Percentiles rank a stretch among this genome's conserved stretches.
phyloP scores from a whole-genome alignment of 2,329 filamentous ascomycete genomes.

The Colletotrichum orbiculare region DNA sequence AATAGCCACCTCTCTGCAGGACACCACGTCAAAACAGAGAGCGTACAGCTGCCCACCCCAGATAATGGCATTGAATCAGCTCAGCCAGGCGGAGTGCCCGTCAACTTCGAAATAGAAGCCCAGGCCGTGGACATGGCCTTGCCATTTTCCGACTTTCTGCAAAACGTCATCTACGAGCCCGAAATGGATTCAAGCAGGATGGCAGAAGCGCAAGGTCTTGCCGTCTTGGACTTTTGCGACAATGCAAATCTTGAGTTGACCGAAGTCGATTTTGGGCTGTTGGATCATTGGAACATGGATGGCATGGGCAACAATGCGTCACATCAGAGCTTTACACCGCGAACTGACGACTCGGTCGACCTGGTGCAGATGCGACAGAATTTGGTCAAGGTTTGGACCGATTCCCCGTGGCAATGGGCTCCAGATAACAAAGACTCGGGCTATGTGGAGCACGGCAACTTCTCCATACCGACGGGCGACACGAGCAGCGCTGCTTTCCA shows the following conservation, averaged over 20 bases:
- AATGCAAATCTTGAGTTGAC: constrained; percentile 62
- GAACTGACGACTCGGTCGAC: constrained; percentile 52
- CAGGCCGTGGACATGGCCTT: constrained; percentile 38
- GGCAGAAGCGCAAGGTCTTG: constrained; percentile 53
- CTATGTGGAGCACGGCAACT: constrained; percentile 57
- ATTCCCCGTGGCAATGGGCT: constrained; percentile 63
- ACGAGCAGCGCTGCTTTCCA: constrained; percentile 52
- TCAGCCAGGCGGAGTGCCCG: constrained; percentile 31
- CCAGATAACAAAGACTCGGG: constrained; percentile 56
- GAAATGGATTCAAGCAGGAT: constrained; percentile 48
- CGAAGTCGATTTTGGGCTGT: constrained; percentile 62
- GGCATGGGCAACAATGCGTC: constrained; percentile 44
- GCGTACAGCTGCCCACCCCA: constrained; percentile 48
- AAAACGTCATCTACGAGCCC: constrained; percentile 62
- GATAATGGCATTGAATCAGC: constrained; percentile 47
- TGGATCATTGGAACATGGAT: constrained; percentile 62
- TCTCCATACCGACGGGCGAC: constrained; percentile 56
- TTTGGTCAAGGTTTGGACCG: constrained; percentile 60
- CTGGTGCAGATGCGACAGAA: constrained; percentile 59
- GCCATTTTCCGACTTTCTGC: constrained; percentile 63
- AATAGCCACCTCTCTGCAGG: constrained; percentile 42
- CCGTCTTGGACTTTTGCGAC: constrained; percentile 62
- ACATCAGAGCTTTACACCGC: constrained; percentile 42
- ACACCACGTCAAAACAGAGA: constrained; percentile 45
- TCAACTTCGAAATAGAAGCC: constrained; percentile 32